These are phyloP conservation scores for Neoscytalidium dimidiatum DNA, from an alignment of 2,329 filamentous ascomycete species.

Conservation along the genomic window DNA sequence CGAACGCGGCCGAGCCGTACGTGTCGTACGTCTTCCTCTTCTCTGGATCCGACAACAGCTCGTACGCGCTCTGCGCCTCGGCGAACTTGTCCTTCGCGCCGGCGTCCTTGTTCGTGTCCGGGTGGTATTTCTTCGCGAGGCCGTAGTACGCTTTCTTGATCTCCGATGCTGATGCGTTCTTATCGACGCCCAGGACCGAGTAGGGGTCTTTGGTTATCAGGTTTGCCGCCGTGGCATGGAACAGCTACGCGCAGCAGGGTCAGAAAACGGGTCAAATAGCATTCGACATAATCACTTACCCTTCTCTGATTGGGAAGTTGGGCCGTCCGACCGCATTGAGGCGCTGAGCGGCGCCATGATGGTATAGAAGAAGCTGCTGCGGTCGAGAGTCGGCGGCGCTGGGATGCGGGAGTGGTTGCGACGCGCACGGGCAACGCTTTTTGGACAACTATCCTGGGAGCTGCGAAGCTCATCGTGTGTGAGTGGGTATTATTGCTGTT, in stretches of 20 bases:
- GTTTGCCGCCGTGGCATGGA: slow-evolving; percentile 56
- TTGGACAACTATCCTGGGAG: slow-evolving; percentile 26
- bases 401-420: slow-evolving; percentile 30
- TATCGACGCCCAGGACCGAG: slow-evolving; percentile 78
- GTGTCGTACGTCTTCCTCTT: slow-evolving; percentile 93
- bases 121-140: slow-evolving; percentile 95
- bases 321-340: background rate
- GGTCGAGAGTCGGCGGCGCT: slow-evolving; percentile 5
- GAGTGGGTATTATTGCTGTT: background rate
- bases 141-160: slow-evolving; percentile 99
- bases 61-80: slow-evolving; percentile 91
- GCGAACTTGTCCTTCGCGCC: slow-evolving; percentile 93
- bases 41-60: slow-evolving; percentile 86
- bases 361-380: slow-evolving; percentile 7
- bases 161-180: slow-evolving; percentile 76
- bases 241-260: slow-evolving; percentile 28
- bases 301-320: slow-evolving; percentile 32
- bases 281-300: slow-evolving; percentile 25
- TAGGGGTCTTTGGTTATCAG: slow-evolving; percentile 74
- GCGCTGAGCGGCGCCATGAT: slow-evolving; percentile 10
- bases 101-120: slow-evolving; percentile 95
- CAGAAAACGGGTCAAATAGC: background rate
- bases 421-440: slow-evolving; percentile 26
- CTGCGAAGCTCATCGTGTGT: slow-evolving; percentile 37
- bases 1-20: slow-evolving; percentile 79